Evolutionary conservation across 1,284 basidiomycete species (phyloP), one percentile per base, ranked within the genome.

Genomic region (Nidula niveotomentosa): DNA sequence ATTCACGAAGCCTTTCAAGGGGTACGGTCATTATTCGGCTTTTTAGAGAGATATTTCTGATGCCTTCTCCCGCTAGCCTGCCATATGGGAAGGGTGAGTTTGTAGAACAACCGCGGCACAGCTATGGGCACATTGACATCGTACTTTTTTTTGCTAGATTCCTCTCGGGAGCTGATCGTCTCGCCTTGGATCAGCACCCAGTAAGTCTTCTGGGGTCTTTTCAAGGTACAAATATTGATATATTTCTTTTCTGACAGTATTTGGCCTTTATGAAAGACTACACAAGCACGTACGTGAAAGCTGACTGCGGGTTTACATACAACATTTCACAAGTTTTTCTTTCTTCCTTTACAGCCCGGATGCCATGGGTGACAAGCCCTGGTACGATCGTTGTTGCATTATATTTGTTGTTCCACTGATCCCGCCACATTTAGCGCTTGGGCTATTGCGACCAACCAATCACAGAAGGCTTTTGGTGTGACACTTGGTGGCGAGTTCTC

Each of bases 1-100:
- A 80, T 89, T 57, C 90, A 91, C 67, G 90, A 93, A 60, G 90
- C 81, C 39, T 93, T 93, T 75, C 71, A 78, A 54, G 93, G 88
- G 77, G 75, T 77, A 61, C 53, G 50, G 55, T 53, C 18, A 36
- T 55, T 57, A 55, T 62, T 50, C 57, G 52, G 53, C 49, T 45
- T 57, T 55, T 61, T 49, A 23, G 56, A 52, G 50, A 48, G 37
- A 51, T 51, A 48, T 52, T 8, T 51, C 46, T 52, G 13, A 43
- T 48, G 52, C 49, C 37, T 51, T 13, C 39, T 36, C 39, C 53
- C 53, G 41, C 17, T 52, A 76, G 75, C 69, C 70, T 48, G 69
- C 65, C n/a, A 66, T 74, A 36, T 76, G 75, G 74, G 71, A 72
- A 64, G 73, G 75, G 74, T 75, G 55, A 49, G 67, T 61, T 23